Evolutionary conservation across 805 yeast genomes (phyloP).

Genomic region (Monosporozyma servazzii): DNA sequence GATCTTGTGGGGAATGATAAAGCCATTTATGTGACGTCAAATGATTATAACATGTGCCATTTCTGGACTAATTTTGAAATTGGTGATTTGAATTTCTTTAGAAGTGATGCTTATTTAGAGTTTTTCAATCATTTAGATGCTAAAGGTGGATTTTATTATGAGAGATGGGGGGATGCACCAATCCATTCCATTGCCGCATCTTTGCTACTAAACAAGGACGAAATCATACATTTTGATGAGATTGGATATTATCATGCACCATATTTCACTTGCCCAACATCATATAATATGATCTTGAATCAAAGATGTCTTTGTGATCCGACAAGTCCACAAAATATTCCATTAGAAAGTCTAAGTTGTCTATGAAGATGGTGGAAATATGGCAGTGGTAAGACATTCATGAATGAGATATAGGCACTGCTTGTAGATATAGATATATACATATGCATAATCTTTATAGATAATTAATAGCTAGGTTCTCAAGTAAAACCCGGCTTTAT

Average conservation of each 20-base stretch:
- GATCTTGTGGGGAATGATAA: constrained; percentile 35
- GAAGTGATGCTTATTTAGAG: constrained; percentile 50
- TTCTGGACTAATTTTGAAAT: constrained; percentile 86
- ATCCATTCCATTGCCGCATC: constrained; percentile 69
- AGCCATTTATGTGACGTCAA: constrained; percentile 37
- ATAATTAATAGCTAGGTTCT: not conserved
- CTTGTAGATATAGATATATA: not conserved
- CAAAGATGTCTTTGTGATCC: constrained; percentile 59
- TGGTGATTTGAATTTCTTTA: constrained; percentile 60
- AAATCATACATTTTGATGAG: constrained; percentile 72
- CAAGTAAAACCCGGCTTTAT: not conserved
- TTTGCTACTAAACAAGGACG: constrained; percentile 45
- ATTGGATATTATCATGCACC: constrained; percentile 75
- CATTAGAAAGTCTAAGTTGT: constrained; percentile 47
- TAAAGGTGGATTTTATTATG: constrained; percentile 73
- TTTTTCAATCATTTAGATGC: constrained; percentile 57
- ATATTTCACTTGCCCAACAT: constrained; percentile 52
- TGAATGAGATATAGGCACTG: constrained; percentile 7
- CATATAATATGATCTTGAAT: constrained; percentile 38
- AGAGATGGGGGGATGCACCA: constrained; percentile 95
- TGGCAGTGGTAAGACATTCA: constrained; percentile 36
- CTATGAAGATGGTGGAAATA: constrained; percentile 73
- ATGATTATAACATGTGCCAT: constrained; percentile 71
- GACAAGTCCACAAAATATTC: constrained; percentile 34
- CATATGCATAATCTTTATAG: not conserved